Percentiles rank a stretch among this genome's conserved stretches.
These are phyloP conservation scores for Aspergillus tubingensis DNA, from an alignment of 2,329 filamentous ascomycete genomes.

Conservation along the genomic window DNA sequence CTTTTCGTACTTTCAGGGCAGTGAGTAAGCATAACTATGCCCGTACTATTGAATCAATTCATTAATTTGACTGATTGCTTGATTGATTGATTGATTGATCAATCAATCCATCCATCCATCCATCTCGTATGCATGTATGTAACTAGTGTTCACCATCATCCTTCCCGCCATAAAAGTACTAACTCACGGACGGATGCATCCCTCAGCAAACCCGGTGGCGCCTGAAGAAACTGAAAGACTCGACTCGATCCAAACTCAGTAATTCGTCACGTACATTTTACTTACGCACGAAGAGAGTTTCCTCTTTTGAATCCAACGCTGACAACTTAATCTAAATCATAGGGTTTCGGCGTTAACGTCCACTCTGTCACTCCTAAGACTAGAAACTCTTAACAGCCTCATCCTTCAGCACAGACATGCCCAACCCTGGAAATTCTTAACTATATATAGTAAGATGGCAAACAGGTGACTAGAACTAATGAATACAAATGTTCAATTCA, in stretches of 20 bases:
- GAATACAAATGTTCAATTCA: too few relatives aligned
- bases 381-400: not conserved
- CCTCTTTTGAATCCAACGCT: not conserved
- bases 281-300: not conserved
- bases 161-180: not conserved
- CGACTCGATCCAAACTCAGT: not conserved
- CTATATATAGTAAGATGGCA: slow-evolving; percentile 2
- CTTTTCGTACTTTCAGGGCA: not conserved
- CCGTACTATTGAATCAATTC: not conserved
- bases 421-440: not conserved
- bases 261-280: not conserved
- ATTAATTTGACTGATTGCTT: not conserved
- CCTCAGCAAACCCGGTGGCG: not conserved
- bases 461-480: not conserved
- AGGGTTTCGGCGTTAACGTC: not conserved
- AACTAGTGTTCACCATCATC: not conserved
- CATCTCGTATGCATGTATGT: not conserved
- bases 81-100: not conserved
- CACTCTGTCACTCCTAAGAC: not conserved
- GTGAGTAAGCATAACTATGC: not conserved
- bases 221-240: not conserved
- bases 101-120: not conserved
- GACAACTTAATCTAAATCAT: not conserved
- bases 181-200: not conserved
- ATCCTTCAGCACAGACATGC: not conserved